Base-by-base conservation (phyloP, 2,329 filamentous ascomycete species). In the Alternaria viburni region DNA sequence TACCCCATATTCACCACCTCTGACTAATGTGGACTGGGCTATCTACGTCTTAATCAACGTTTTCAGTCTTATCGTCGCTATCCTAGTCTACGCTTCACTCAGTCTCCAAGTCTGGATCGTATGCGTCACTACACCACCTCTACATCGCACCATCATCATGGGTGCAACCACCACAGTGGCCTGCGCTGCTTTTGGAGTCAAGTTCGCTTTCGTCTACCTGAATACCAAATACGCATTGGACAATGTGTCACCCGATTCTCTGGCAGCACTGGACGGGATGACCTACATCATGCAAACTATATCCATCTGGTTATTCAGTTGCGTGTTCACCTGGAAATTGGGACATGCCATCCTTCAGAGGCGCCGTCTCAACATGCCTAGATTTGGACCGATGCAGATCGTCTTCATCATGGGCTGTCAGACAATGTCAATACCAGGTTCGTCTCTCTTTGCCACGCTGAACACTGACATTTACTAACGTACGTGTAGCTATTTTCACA, bases 341-440 rank as follows among this genome's bases (percentile, higher is more conserved):
- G 86, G 84, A 7, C 81, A 84, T 65, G 87, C 88, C 7, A 84
- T 91, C 32, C 74, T 81, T 9, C 81, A 86, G 66, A 85, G 89
- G 21, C 84, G 81, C 58, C 82, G 81, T 68, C 80, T 91, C 63
- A 87, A 88, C 2, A 81, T 90, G 71, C 83, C 81, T 59, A 84
- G 87, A 58, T 90, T 89, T 71, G 87, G 88, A 10, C 86, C 88
- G 1, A 88, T 91, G 83, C 87, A 89, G 69, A 85, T 89, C 60
- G 86, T 91, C 64, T 89, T 89, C 74, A 85, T 90, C 70, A 90
- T 90, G 85, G 87, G 88, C 51, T 88, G 86, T 65, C 89, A 90
- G 78, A 90, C 89, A 2, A 83, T 91, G 83, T 73, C 89, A 32
- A 81, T 91, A 65, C 89, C 89, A 74, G 85, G 89, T 89, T 74